A percentile compares a stretch with the other conserved stretches of the same genome.
phyloP scores from a whole-genome alignment of 139 green algal species.

The Haematococcus lacustris region DNA sequence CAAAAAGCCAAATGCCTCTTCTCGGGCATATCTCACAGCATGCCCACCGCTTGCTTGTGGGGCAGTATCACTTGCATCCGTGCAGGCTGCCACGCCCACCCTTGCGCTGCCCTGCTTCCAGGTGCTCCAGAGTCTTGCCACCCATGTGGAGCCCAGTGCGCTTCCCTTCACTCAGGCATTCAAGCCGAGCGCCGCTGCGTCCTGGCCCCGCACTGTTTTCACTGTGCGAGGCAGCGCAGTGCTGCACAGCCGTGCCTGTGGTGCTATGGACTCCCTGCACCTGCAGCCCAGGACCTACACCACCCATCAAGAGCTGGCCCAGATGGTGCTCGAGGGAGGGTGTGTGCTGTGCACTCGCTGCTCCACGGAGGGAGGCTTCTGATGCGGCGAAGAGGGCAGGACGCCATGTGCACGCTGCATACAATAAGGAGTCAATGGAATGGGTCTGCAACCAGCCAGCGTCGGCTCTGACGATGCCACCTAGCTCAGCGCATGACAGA shows the following conservation, averaged over 20 bases:
- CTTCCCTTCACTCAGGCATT: not conserved
- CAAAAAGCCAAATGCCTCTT: no score
- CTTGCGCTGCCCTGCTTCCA: no score
- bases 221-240: conserved; percentile 4
- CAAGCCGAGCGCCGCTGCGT: not conserved
- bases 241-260: conserved; percentile 13
- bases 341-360: no score
- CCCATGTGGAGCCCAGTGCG: not conserved
- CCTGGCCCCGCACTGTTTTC: not conserved
- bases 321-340: not conserved
- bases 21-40: no score
- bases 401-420: conserved; percentile 6
- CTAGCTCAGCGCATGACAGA: no score
- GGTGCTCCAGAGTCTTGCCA: no score
- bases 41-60: no score
- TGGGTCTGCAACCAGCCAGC: not conserved
- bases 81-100: no score
- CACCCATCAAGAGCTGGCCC: not conserved
- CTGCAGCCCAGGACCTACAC: conserved; percentile 8
- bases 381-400: not conserved
- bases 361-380: no score
- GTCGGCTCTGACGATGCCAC: not conserved
- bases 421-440: not conserved
- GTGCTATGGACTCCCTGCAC: not conserved
- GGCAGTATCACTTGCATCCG: no score